Conservation (phyloP, 75 land plant genomes). For the Ceratopteris richardii region DNA sequence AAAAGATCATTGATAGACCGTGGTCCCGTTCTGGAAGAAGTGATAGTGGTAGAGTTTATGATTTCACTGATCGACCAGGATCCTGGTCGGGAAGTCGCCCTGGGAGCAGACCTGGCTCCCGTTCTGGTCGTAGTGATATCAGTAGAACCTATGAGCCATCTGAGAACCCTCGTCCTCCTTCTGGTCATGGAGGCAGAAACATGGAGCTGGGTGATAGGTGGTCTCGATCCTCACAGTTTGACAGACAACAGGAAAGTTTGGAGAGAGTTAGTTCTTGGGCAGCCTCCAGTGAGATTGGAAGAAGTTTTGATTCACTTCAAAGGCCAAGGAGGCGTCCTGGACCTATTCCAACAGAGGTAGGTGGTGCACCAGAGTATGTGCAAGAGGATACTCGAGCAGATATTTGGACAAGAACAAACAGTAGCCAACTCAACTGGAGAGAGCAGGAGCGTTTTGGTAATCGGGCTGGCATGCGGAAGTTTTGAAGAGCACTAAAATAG, state of each 20-base stretch:
- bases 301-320: conserved; percentile 32
- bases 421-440: conserved; percentile 15
- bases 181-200: background rate
- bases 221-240: background rate
- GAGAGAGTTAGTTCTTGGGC: conserved; percentile 41
- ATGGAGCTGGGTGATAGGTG: background rate
- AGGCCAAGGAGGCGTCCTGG: conserved; percentile 48
- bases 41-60: background rate
- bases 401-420: conserved; percentile 35
- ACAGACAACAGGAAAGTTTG: background rate
- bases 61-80: conserved; percentile 25
- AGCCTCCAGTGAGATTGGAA: conserved; percentile 28
- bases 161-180: conserved; percentile 2
- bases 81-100: conserved; percentile 7
- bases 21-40: conserved; percentile 20
- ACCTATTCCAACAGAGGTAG: background rate
- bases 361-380: background rate
- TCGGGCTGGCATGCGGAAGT: conserved; percentile 11
- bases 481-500: background rate
- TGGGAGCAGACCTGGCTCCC: conserved; percentile 27
- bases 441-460: conserved; percentile 29
- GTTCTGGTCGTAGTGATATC: conserved; percentile 14
- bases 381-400: conserved; percentile 21
- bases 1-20: conserved; percentile 36
- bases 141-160: conserved; percentile 4